A percentile compares a stretch with the other conserved stretches of the same genome.
Evolutionary conservation across 805 yeast species (phyloP).

Genomic region (Metschnikowia arizonensis): DNA sequence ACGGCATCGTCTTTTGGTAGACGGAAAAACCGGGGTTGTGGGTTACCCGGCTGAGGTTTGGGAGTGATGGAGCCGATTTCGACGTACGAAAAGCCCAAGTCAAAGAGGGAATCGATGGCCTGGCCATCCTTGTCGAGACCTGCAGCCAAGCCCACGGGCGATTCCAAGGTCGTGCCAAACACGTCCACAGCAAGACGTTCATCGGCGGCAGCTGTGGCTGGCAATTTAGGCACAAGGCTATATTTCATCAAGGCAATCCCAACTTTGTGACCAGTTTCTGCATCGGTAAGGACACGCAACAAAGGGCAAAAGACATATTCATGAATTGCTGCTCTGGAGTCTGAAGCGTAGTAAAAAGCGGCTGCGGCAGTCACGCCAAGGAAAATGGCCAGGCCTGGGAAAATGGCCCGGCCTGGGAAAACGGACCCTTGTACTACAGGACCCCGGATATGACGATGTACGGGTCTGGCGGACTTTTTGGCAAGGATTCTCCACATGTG

Average conservation of each 20-base stretch:
- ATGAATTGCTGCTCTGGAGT: constrained; percentile 78
- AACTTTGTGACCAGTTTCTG: constrained; percentile 79
- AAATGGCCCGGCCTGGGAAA: constrained; percentile 18
- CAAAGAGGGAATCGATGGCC: constrained; percentile 75
- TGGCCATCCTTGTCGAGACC: constrained; percentile 94
- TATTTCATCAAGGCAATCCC: constrained; percentile 68
- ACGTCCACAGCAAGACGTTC: constrained; percentile 55
- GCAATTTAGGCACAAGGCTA: constrained; percentile 61
- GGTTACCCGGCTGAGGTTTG: constrained; percentile 89
- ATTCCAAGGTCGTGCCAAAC: constrained; percentile 61
- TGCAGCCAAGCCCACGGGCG: constrained; percentile 92
- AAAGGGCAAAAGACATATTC: constrained; percentile 79
- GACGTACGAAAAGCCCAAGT: constrained; percentile 80
- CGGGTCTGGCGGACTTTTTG: not conserved
- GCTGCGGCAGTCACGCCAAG: constrained; percentile 21
- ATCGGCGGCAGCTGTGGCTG: constrained; percentile 39
- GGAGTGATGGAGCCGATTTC: constrained; percentile 95
- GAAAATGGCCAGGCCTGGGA: constrained; percentile 19
- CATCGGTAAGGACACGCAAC: constrained; percentile 64
- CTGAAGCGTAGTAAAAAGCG: constrained; percentile 54
- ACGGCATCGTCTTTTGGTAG: constrained; percentile 83
- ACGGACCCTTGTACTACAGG: constrained; percentile 12
- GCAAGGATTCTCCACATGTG: not conserved
- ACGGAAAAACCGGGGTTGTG: constrained; percentile 88
- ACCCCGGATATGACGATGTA: not conserved